phyloP scores from a whole-genome alignment of 768 basidiomycete genomes.

The Leccinum longicurvipes region DNA sequence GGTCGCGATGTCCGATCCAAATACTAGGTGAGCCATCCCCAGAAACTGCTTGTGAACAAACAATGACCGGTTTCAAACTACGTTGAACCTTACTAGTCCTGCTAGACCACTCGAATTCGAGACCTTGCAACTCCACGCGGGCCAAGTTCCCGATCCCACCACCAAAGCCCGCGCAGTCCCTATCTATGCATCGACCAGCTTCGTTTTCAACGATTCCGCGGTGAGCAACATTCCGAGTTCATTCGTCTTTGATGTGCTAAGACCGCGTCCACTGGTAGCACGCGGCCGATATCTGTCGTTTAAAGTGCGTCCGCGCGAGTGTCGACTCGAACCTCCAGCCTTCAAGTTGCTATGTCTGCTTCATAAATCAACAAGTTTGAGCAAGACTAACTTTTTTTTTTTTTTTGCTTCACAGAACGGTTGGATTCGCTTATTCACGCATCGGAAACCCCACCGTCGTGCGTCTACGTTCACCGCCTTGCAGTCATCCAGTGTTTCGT shows the following conservation, averaged over 20 bases:
- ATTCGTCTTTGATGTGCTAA: neutral
- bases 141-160: slow-evolving; percentile 48
- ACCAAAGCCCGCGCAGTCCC: slow-evolving; percentile 62
- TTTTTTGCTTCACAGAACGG: slow-evolving; percentile 23
- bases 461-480: slow-evolving; percentile 17
- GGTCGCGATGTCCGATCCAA: slow-evolving; percentile 21
- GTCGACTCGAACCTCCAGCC: neutral
- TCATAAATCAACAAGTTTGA: neutral
- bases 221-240: slow-evolving; percentile 24
- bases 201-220: slow-evolving; percentile 53
- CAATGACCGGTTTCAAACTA: neutral
- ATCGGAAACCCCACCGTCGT: slow-evolving; percentile 57
- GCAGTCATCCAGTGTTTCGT: neutral
- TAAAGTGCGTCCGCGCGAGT: slow-evolving; percentile 28
- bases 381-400: neutral
- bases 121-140: slow-evolving; percentile 62
- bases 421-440: slow-evolving; percentile 53
- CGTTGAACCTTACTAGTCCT: too few relatives aligned
- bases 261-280: slow-evolving; percentile 33
- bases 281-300: slow-evolving; percentile 51
- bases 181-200: slow-evolving; percentile 57
- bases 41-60: neutral
- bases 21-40: slow-evolving; percentile 16
- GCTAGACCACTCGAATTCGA: slow-evolving; percentile 50
- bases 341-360: neutral